Evolutionary conservation across 495 filamentous ascomycete species (phyloP).

Genomic region (Aspergillus olivimuriae): DNA sequence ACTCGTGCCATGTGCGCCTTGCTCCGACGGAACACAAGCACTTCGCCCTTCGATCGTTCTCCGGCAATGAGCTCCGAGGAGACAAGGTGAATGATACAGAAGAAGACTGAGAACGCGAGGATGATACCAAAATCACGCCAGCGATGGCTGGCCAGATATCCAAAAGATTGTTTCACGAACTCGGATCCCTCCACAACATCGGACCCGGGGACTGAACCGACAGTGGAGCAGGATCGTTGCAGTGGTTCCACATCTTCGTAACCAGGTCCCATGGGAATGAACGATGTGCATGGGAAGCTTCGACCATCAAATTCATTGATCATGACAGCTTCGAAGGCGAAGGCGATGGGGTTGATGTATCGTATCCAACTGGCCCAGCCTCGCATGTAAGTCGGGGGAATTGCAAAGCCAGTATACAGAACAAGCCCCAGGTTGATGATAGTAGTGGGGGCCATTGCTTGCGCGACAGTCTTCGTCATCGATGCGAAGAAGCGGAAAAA

Average conservation of each 20-base stretch:
- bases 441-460: conserved; percentile 28
- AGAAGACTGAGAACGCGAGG: conserved; percentile 48
- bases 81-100: conserved; percentile 31
- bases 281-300: conserved; percentile 40
- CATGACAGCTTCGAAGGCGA: conserved; percentile 32
- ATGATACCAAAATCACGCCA: conserved; percentile 59
- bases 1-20: conserved; percentile 9
- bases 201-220: conserved; percentile 40
- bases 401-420: conserved; percentile 30
- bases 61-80: conserved; percentile 24
- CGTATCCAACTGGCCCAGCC: conserved; percentile 33
- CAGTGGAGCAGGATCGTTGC: conserved; percentile 34
- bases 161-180: conserved; percentile 40
- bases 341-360: conserved; percentile 64
- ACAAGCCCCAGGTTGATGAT: conserved; percentile 26
- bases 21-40: conserved; percentile 33
- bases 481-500: conserved; percentile 63
- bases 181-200: conserved; percentile 34
- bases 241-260: conserved; percentile 8
- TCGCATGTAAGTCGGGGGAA: conserved; percentile 27
- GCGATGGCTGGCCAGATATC: conserved; percentile 41
- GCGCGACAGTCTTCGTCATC: conserved; percentile 60
- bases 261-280: conserved; percentile 34
- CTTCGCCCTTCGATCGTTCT: conserved; percentile 30
- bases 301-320: conserved; percentile 49